Evolutionary conservation across 2,329 filamentous ascomycete genomes (phyloP).

Genomic region (Trichophyton rubrum): DNA sequence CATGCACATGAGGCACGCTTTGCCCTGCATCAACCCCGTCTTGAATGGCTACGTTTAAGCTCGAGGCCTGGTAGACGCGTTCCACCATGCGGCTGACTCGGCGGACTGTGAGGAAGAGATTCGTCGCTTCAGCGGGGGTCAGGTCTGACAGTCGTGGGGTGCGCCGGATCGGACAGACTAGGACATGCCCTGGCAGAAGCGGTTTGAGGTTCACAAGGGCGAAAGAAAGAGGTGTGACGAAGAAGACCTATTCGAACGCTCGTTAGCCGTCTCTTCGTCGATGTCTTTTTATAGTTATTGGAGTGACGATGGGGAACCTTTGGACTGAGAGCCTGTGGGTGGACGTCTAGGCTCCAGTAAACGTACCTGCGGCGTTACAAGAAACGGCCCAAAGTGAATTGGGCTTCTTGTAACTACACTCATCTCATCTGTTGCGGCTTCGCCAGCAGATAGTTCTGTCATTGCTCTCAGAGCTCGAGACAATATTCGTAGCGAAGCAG

Average conservation of each 20-base stretch:
- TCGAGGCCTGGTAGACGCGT: constrained; percentile 50
- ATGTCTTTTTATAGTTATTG: no score
- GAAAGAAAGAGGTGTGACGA: constrained; percentile 65
- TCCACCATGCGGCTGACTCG: constrained; percentile 65
- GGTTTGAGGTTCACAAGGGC: constrained; percentile 93
- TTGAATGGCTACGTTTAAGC: constrained; percentile 90
- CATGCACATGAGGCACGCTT: constrained; percentile 86
- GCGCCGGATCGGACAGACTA: constrained; percentile 62
- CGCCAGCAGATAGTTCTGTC: not conserved
- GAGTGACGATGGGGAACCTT: no score
- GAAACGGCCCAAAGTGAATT: constrained; percentile 62
- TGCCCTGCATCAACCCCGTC: constrained; percentile 84
- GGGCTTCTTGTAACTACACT: constrained; percentile 18
- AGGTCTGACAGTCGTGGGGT: constrained; percentile 68
- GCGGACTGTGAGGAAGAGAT: constrained; percentile 81
- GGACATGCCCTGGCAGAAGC: constrained; percentile 80
- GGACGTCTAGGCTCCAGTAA: no score
- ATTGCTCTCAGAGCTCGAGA: not conserved
- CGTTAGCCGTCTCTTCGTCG: not conserved
- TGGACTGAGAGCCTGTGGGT: no score
- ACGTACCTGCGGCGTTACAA: constrained; percentile 60
- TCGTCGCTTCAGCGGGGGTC: constrained; percentile 56
- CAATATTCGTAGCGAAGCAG: no score
- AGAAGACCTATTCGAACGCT: constrained; percentile 57
- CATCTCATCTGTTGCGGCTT: not conserved